Evolutionary conservation across 192 early-diverging fungal species (phyloP).

Genomic region (Spinellus fusiger): DNA sequence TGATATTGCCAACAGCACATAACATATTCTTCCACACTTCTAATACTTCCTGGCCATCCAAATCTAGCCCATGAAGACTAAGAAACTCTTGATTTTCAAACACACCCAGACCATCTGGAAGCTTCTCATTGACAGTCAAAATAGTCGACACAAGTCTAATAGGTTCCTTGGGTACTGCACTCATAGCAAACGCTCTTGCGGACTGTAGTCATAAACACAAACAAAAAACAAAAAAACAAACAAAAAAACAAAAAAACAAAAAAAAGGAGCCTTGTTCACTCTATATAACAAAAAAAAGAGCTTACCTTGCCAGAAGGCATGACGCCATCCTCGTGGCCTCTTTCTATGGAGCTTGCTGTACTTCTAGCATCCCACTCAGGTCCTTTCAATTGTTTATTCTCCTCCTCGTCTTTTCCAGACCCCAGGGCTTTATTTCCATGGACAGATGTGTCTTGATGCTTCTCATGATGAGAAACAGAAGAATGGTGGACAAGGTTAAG

Average conservation of each 20-base stretch:
- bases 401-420: neutral
- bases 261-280: too few species aligned
- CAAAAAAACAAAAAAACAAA: neutral
- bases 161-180: conserved; percentile 6
- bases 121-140: conserved; percentile 37
- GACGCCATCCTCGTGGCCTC: conserved; percentile 9
- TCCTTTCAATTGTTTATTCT: neutral
- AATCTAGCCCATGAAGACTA: conserved; percentile 39
- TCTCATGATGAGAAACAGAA: neutral
- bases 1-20: conserved; percentile 69
- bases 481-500: conserved; percentile 22
- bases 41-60: conserved; percentile 36
- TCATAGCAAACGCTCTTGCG: conserved; percentile 29
- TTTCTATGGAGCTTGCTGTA: conserved; percentile 15
- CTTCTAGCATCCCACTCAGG: conserved; percentile 26
- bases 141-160: conserved; percentile 8
- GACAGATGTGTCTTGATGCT: neutral
- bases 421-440: neutral
- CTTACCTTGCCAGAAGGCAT: conserved; percentile 15
- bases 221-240: conserved; percentile 3
- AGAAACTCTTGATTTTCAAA: conserved; percentile 54
- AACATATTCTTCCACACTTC: conserved; percentile 76
- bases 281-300: neutral
- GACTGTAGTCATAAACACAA: conserved; percentile 21
- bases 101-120: conserved; percentile 37